These are phyloP conservation scores for Thielaviopsis ethacetica DNA, from an alignment of 2,329 filamentous ascomycete species.

Conservation along the genomic window DNA sequence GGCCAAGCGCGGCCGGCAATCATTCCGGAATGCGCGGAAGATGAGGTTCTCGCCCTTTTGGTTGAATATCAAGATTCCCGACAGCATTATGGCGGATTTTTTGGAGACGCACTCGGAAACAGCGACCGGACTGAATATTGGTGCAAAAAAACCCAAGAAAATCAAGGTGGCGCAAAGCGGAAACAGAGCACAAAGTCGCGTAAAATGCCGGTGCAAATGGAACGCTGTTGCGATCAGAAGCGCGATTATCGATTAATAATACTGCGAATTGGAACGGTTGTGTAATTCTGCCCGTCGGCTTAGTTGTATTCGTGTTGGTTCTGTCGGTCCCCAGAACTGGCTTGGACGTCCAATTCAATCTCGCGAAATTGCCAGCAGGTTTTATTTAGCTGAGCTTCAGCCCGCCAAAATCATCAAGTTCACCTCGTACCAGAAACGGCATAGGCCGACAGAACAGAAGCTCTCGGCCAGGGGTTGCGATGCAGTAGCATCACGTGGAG, in stretches of 20 bases:
- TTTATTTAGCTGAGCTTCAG: background rate
- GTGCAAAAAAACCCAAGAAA: background rate
- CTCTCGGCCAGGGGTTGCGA: background rate
- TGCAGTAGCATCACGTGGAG: background rate
- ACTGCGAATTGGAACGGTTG: background rate
- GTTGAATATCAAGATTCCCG: conserved; percentile 94
- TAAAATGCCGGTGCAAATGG: background rate
- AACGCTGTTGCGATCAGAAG: background rate
- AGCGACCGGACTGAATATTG: background rate
- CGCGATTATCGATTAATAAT: background rate
- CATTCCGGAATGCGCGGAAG: conserved; percentile 95
- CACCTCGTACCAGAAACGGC: background rate
- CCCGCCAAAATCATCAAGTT: background rate
- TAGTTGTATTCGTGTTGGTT: background rate
- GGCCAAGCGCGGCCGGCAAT: conserved; percentile 90
- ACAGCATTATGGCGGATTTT: conserved; percentile 49
- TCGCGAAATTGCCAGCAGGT: background rate
- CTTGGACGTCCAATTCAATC: background rate
- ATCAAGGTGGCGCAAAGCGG: background rate
- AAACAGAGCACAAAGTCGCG: background rate
- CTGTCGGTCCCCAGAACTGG: background rate
- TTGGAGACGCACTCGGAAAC: background rate
- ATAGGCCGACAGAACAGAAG: background rate
- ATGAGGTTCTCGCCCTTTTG: conserved; percentile 99
- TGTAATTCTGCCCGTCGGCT: background rate